Conservation (phyloP, 208 protist genomes). For the Leishmania mexicana region DNA sequence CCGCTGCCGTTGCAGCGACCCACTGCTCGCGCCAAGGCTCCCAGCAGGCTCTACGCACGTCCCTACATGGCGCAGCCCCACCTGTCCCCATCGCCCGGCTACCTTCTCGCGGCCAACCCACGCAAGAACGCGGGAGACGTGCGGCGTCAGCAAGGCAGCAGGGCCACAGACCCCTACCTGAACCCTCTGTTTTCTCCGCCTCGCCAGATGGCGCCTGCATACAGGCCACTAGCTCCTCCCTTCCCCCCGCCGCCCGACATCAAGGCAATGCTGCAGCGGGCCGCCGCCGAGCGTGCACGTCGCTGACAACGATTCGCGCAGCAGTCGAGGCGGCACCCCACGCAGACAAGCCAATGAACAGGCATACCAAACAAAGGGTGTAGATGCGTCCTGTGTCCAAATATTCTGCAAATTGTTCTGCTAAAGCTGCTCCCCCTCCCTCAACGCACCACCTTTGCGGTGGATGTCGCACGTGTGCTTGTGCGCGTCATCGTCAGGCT, state of each 20-base stretch:
- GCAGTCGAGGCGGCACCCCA: too few species aligned
- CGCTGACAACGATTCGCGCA: slow-evolving; percentile 30
- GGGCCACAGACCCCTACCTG: slow-evolving; percentile 17
- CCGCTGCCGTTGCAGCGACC: slow-evolving; percentile 12
- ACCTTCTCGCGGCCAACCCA: slow-evolving; percentile 22
- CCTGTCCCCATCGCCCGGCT: slow-evolving; percentile 1
- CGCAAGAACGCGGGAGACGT: slow-evolving; percentile 15
- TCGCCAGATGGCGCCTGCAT: slow-evolving; percentile 22
- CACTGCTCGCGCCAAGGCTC: slow-evolving; percentile 5
- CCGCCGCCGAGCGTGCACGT: slow-evolving; percentile 68
- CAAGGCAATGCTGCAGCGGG: slow-evolving; percentile 78
- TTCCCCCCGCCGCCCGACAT: slow-evolving; percentile 48
- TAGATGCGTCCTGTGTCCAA: not conserved
- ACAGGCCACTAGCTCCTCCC: slow-evolving; percentile 12
- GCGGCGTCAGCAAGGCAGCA: slow-evolving; percentile 6
- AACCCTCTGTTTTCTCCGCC: slow-evolving; percentile 55
- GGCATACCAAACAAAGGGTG: not conserved
- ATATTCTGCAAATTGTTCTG: not conserved
- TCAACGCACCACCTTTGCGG: not conserved
- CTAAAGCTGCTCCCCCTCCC: not conserved
- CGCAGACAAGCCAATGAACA: not conserved
- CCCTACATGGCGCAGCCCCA: slow-evolving; percentile 24
- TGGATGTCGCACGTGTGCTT: not conserved
- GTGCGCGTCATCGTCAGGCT: not conserved
- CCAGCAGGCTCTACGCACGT: slow-evolving; percentile 1